A percentile compares a stretch with the other conserved stretches of the same genome.
These are phyloP conservation scores for Xylaria sp. DNA, from an alignment of 2,329 filamentous ascomycete species.

Conservation along the genomic window DNA sequence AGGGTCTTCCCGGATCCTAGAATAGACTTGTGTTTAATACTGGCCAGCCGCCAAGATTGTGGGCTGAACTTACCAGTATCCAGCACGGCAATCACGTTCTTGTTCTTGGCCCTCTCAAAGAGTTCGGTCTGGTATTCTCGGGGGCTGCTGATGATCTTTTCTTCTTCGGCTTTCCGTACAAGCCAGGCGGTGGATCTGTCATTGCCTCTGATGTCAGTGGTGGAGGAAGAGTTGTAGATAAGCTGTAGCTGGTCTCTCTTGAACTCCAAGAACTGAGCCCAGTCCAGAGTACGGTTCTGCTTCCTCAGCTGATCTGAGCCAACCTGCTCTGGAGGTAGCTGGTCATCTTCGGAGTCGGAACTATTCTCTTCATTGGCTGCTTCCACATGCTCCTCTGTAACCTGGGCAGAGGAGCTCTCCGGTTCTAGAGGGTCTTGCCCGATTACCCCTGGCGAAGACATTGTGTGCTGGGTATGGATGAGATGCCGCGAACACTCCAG, in stretches of 20 bases:
- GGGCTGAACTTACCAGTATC: slow-evolving; percentile 67
- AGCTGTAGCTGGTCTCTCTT: slow-evolving; percentile 25
- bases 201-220: slow-evolving; percentile 19
- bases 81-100: slow-evolving; percentile 90
- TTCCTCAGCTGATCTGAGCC: slow-evolving; percentile 1
- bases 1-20: slow-evolving; percentile 89
- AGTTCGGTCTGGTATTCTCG: slow-evolving; percentile 92
- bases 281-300: slow-evolving; percentile 16
- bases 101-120: slow-evolving; percentile 80
- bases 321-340: not conserved
- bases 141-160: slow-evolving; percentile 71
- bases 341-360: slow-evolving; percentile 18
- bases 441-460: not conserved
- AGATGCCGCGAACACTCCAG: no score
- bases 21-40: slow-evolving; percentile 12
- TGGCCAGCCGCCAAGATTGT: not conserved
- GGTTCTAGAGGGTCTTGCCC: not conserved
- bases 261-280: slow-evolving; percentile 26
- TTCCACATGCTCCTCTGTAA: not conserved
- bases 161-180: slow-evolving; percentile 42
- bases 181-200: slow-evolving; percentile 39
- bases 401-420: no score
- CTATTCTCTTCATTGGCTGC: slow-evolving; percentile 1
- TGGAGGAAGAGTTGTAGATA: slow-evolving; percentile 10
- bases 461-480: not conserved